phyloP scores from a whole-genome alignment of 495 filamentous ascomycete genomes.

The Beverwykella pulmonaria region DNA sequence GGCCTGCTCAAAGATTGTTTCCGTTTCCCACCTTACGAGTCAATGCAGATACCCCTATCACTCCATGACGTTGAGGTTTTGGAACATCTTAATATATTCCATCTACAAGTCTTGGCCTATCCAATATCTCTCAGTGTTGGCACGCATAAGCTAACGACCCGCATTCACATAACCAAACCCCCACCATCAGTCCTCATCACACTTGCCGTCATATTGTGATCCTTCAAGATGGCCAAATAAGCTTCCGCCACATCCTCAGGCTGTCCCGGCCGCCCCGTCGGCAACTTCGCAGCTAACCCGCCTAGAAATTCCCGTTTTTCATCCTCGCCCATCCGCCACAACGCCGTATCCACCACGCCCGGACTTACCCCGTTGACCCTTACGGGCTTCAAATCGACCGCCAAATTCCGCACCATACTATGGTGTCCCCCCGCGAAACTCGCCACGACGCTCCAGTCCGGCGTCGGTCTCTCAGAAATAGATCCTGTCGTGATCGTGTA shows the following conservation, averaged over 20 bases:
- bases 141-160: too few species aligned
- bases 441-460: constrained; percentile 34
- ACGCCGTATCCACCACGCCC: constrained; percentile 43
- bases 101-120: too few species aligned
- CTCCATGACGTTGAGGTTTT: too few species aligned
- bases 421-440: constrained; percentile 39
- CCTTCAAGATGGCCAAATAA: constrained; percentile 42
- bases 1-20: too few species aligned
- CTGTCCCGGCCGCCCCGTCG: constrained; percentile 31
- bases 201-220: constrained; percentile 40
- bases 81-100: too few species aligned
- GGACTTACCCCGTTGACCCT: constrained; percentile 44
- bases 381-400: constrained; percentile 44
- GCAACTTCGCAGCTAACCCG: constrained; percentile 46
- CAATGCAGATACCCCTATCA: too few species aligned
- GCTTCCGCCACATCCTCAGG: constrained; percentile 45
- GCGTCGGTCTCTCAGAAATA: constrained; percentile 37
- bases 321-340: constrained; percentile 37
- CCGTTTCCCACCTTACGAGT: too few species aligned
- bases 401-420: constrained; percentile 39
- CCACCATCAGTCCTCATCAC: constrained; percentile 42
- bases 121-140: too few species aligned
- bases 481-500: constrained; percentile 44
- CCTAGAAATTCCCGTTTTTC: constrained; percentile 30
- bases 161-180: constrained; percentile 34